Conservation (phyloP, 2,329 filamentous ascomycete species). For the Emydomyces testavorans region DNA sequence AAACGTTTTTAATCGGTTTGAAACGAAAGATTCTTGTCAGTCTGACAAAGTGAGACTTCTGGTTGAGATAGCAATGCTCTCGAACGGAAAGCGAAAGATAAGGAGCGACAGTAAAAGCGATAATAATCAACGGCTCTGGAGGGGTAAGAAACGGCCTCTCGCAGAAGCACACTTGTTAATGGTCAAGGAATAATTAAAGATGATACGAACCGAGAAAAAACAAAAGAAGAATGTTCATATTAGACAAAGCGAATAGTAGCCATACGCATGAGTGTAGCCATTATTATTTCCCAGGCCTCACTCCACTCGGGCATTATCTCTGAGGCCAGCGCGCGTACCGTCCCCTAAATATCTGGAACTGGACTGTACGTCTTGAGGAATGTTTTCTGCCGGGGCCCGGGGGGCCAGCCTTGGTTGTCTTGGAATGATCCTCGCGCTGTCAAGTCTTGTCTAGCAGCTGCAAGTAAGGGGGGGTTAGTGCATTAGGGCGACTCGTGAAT, state of each 20-base stretch:
- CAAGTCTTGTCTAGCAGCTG: slow-evolving; percentile 4
- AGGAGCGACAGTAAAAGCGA: neutral
- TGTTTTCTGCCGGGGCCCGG: slow-evolving; percentile 2
- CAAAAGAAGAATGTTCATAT: neutral
- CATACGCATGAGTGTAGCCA: neutral
- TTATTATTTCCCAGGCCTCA: neutral
- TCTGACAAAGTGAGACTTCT: neutral
- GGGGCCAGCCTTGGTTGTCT: slow-evolving; percentile 11
- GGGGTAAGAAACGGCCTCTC: slow-evolving; percentile 1
- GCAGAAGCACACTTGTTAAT: neutral
- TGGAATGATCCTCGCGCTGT: slow-evolving; percentile 6
- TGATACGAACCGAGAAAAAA: neutral
- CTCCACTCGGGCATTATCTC: neutral
- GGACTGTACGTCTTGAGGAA: neutral
- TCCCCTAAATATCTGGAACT: neutral
- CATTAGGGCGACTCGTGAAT: slow-evolving; percentile 9
- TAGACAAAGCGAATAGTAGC: slow-evolving; percentile 7
- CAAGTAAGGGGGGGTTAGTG: slow-evolving; percentile 6
- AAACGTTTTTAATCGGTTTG: neutral
- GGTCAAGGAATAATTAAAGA: neutral
- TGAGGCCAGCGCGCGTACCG: neutral
- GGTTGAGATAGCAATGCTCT: neutral
- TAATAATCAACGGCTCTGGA: neutral
- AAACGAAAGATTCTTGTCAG: slow-evolving; percentile 1
- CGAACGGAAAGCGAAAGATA: neutral